Base-by-base conservation (phyloP, 306 rosid genomes). In the Inga oerstediana region DNA sequence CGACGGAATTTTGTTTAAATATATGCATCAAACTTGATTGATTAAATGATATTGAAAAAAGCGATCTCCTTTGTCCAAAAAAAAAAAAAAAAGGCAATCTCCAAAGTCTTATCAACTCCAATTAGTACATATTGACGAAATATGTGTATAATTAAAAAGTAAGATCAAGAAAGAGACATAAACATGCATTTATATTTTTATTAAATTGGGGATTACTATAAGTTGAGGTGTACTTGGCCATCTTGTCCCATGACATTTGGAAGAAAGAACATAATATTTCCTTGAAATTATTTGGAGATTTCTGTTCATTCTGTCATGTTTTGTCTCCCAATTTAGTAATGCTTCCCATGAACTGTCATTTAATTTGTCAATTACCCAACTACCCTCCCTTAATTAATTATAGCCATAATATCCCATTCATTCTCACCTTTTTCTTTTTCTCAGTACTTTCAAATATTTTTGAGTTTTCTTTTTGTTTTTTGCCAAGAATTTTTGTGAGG, bases 331-430 rank as follows among this genome's bases (percentile, higher is more conserved):
- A 15, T 20, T 71, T 51, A 4, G 24, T 46, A 56, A 75, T 54
- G 79, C 79, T 54, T 46, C 49, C 69, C 43, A 10, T 56, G 68
- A 75, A 35, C 27, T 19, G 79, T 75, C 79, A 20, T 54, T n/a
- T n/a, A n/a, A n/a, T n/a, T 51, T 34, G 14, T 49, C 77, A 74
- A 27, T 30, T 30, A 27, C 41, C 0, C 6, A 39, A 52, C 20
- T 10, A 19, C 46, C 16, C 5, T 17, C 14, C 0, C 22, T 20
- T 51, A 2, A 74, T 27, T 2, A 4, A 74, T 15, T 2, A 49
- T 24, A 62, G 1, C 17, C 66, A 8, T n/a, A 9, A 10, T 22
- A 11, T 13, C 16, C 20, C 59, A 48, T 49, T 14, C 16, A 17
- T 10, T 17, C 30, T 9, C 48, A 8, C 13, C 49, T 30, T 16